Evolutionary conservation across 2,329 filamentous ascomycete species (phyloP), one percentile per base, ranked within the genome.

Genomic region (Hymenotorrendiella dingleyae): DNA sequence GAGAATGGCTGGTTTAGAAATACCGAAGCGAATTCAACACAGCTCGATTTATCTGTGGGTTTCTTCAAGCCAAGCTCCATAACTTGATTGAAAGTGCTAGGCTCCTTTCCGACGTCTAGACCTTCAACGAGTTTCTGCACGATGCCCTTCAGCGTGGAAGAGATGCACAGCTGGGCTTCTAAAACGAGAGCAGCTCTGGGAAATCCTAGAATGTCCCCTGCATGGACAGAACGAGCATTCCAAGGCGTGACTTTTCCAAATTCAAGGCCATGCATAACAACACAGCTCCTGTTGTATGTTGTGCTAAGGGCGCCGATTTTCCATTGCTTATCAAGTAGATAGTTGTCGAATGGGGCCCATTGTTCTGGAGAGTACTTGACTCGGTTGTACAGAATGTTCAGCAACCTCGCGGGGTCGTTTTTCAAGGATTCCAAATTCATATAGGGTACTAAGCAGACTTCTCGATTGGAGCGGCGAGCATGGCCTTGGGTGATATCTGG

Each of bases 1-100:
- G 39, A 48, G n/a, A 50, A 50, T 21, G 46, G 35, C 26, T 50
- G 45, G 26, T 50, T 53, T 3, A 40, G 27, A 27, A 28, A 50
- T 9, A n/a, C 19, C 8, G 46, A 48, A 12, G 34, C 35, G 12
- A 47, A 45, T n/a, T 38, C 21, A 17, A 28, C 21, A n/a, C 14
- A 17, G 30, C 12, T 28, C 10, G 33, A 32, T 6, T 17, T n/a
- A 4, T 21, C 22, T 8, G 22, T 33, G 9, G 10, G 6, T 24
- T 30, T 38, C 11, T 16, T 33, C 6, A 43, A 36, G 14, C 36
- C 36, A 21, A 37, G 4, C 10, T 11, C 28, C 4, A 40, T 16
- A 17, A 27, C 17, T 14, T 32, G 20, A 16, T 12, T 20, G 14
- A 36, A 23, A 5, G 9, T 3, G 14, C 14, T 8, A 3, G 1